Evolutionary conservation across 2,329 filamentous ascomycete species (phyloP), one percentile per base, ranked within the genome.

Genomic region (Pestalotiopsis sp.): DNA sequence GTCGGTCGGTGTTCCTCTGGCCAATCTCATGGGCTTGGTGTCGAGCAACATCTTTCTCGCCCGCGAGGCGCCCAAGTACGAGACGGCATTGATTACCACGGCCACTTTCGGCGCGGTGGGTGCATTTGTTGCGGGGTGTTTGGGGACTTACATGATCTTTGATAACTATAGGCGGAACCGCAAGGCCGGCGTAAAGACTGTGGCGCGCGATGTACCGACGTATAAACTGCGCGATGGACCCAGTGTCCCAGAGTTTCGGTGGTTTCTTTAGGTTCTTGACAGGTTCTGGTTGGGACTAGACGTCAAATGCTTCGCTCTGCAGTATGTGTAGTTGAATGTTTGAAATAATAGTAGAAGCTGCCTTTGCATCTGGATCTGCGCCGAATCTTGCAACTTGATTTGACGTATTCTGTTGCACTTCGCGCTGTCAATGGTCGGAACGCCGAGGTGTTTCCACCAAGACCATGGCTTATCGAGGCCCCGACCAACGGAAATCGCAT

Each of bases 21-120:
- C 92, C 3, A 95, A 95, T 72, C 77, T 94, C 49, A 94, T 94
- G 90, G 92, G 91, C 4, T 81, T 93, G 0, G 89, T 93, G 0
- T 84, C 85, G 36, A 89, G 86, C 70, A 93, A 93, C 73, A 90
- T 92, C 69, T 93, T 93, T 79, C 83, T 85, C 14, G 81, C 83
- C 41, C 79, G 90, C 72, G 89, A 92, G 75, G 86, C 85, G 23
- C 90, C 91, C 0, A 88, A 91, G 73, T 93, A 93, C 74, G 82
- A 87, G 67, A 89, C 90, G 1, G 91, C 91, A 0, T 78, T 92
- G 58, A 85, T 88, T 41, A 91, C 89, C 0, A 91, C 87, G 3
- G 89, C 89, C 0, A 85, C 84, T 1, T 91, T 91, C 80, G 91
- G 90, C 0, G 91, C 85, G 0, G 80, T 80, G 0, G 91, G 91